Percentiles rank a stretch among this genome's conserved stretches.
These are phyloP conservation scores for Phytopythium kandeliae DNA, from an alignment of 352 stramenopile genomes.

Conservation along the genomic window DNA sequence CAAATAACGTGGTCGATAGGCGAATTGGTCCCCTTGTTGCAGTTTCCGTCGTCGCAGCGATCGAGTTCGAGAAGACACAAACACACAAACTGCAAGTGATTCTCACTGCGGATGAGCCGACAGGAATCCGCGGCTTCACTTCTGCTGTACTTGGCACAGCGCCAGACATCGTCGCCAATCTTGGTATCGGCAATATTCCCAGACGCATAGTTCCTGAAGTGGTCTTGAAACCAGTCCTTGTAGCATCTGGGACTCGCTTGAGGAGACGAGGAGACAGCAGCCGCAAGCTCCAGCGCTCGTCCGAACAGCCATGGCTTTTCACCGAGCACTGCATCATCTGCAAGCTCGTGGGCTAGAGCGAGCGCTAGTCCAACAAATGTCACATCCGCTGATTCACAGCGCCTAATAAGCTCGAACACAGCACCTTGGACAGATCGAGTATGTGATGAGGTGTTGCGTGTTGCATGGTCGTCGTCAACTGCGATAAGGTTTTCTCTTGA, in stretches of 20 bases:
- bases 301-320: slow-evolving; percentile 13
- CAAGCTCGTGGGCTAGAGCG: slow-evolving; percentile 28
- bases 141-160: background rate
- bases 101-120: slow-evolving; percentile 12
- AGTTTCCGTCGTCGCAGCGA: slow-evolving; percentile 2
- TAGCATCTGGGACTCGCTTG: slow-evolving; percentile 12
- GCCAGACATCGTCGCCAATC: background rate
- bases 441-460: background rate
- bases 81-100: slow-evolving; percentile 32
- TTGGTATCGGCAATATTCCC: background rate
- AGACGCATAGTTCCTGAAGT: slow-evolving; percentile 9
- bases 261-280: slow-evolving; percentile 5
- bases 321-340: slow-evolving; percentile 13
- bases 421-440: slow-evolving; percentile 3
- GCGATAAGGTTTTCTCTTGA: background rate
- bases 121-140: background rate
- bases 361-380: slow-evolving; percentile 17
- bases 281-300: slow-evolving; percentile 22
- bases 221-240: slow-evolving; percentile 17
- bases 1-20: background rate
- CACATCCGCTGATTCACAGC: slow-evolving; percentile 6
- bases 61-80: slow-evolving; percentile 33
- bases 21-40: background rate
- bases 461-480: background rate
- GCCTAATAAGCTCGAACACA: slow-evolving; percentile 10